Base-by-base conservation (phyloP, 2,329 filamentous ascomycete species). In the Penicillium polonicum region DNA sequence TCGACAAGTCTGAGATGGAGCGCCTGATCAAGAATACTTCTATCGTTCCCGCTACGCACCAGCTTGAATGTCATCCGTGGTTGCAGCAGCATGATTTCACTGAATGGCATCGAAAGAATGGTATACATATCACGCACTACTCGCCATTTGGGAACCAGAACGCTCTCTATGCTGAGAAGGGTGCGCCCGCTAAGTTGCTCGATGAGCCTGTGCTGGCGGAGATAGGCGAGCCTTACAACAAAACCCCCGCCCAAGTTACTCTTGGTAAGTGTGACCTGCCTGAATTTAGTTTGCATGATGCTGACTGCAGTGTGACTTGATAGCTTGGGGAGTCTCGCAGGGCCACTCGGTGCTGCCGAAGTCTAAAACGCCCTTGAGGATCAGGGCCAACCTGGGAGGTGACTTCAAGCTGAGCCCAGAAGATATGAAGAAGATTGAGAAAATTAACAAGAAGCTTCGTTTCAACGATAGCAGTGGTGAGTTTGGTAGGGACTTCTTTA, bases 401-500 rank as follows among this genome's bases (percentile, higher is more conserved):
- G 83, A 85, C 67, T 89, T 89, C 70, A 80, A 82, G 66, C 76
- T 89, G 27, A 78, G 79, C 1, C 64, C 69, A 0, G 82, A 82
- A 50, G 86, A 89, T 65, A 72, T 88, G 65, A 72, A 81, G 67
- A 82, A 80, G 72, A 82, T 86, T 51, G 74, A 78, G 39, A 66
- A 60, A 0, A 75, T 87, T 21, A 84, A 88, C 67, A 85, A 82
- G 74, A 86, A 86, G 72, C 45, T 85, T 62, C 75, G 85, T 42
- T 87, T 88, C 67, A 88, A 87, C 55, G 84, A 88, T 68, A 79
- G 83, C 5, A 82, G 78, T 43, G 73, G 67, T 7, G 75, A 72
- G 23, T 88, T 87, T 73, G 80, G 83, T 3, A 84, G 80, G 70
- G 74, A 83, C 8, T 85, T 86, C 63, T 88, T 84, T 62, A 64